Evolutionary conservation across 257 asterid species (phyloP), one percentile per base, ranked within the genome.

Genomic region (Perilla frutescens): DNA sequence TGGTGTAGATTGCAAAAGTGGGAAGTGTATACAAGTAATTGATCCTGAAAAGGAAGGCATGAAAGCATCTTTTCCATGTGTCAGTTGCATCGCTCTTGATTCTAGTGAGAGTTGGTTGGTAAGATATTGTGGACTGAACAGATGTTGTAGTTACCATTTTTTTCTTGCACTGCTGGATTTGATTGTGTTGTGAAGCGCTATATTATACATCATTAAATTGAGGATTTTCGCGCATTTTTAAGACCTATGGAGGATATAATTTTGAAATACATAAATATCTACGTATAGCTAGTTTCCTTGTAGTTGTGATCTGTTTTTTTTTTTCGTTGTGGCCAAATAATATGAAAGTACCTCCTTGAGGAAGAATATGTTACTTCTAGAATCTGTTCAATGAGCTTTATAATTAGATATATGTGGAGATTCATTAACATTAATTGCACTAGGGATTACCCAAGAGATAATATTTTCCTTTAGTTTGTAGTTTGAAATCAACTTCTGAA

Each of bases 31-130:
- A 64, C 87, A 85, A 85, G 83, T 83, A 65, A 81, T 91, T 66
- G 81, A 81, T 78, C 91, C 91, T 8, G 79, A 57, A 66, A 87
- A 81, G 81, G 86, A 83, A 68, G 81, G 82, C 85, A 81, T 49
- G 12, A 82, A 80, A 60, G 79, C 66, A 77, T 77, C 84, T 32
- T 80, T 66, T 83, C 83, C 91, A 48, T 76, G 85, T 72, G 85
- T 90, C 79, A 80, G 98, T 83, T 94, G 97, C 84, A 86, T 94
- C 76, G 90, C 96, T 55, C 88, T 94, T 66, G 97, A 94, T 86
- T 85, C 91, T 63, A 91, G 96, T 74, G 96, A 94, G 87, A 94
- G 93, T 87, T 94, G 99, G 99, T 82, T 94, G 98, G 99, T 94
- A 87, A 86, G 96, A 61, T 48, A 73, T 62, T 40, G 59, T 65